A percentile compares a stretch with the other conserved stretches of the same genome.
These are phyloP conservation scores for Lepiota brunneoincarnata DNA, from an alignment of 768 basidiomycete genomes.

Conservation along the genomic window DNA sequence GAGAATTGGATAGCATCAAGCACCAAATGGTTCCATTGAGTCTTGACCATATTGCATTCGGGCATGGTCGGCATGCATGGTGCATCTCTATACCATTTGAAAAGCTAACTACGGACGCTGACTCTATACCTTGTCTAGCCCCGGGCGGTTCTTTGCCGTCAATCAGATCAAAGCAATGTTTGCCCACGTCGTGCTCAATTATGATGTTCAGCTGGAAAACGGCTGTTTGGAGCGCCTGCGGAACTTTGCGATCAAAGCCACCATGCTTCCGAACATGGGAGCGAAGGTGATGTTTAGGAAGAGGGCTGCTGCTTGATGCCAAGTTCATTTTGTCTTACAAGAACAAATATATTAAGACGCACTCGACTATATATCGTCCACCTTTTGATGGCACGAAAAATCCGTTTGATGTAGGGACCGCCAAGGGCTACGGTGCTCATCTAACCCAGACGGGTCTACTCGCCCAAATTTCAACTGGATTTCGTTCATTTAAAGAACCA, in stretches of 20 bases:
- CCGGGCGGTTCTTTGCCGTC: conserved; percentile 40
- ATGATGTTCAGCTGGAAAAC: conserved; percentile 29
- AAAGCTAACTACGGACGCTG: not conserved
- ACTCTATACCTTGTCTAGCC: conserved; percentile 15
- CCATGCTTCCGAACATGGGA: not conserved
- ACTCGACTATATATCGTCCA: too few relatives aligned
- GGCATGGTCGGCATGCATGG: conserved; percentile 29
- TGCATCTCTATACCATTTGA: not conserved
- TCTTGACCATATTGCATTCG: conserved; percentile 25
- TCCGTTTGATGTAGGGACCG: too few relatives aligned
- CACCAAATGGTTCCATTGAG: conserved; percentile 26
- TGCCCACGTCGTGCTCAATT: conserved; percentile 33
- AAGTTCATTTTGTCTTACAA: too few relatives aligned
- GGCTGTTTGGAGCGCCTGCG: conserved; percentile 5
- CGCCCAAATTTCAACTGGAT: too few relatives aligned
- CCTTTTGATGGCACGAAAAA: too few relatives aligned
- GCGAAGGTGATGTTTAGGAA: conserved; percentile 14
- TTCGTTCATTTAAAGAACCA: too few relatives aligned
- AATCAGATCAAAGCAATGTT: conserved; percentile 36
- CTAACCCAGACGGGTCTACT: too few relatives aligned
- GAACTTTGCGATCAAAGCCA: not conserved
- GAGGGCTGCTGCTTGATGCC: not conserved
- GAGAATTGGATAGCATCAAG: conserved; percentile 16
- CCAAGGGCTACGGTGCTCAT: too few relatives aligned
- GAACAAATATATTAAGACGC: too few relatives aligned